Percentiles rank a stretch among this genome's conserved stretches.
Conservation (phyloP, 2,329 filamentous ascomycete genomes). For the Hypoxylon sp. region DNA sequence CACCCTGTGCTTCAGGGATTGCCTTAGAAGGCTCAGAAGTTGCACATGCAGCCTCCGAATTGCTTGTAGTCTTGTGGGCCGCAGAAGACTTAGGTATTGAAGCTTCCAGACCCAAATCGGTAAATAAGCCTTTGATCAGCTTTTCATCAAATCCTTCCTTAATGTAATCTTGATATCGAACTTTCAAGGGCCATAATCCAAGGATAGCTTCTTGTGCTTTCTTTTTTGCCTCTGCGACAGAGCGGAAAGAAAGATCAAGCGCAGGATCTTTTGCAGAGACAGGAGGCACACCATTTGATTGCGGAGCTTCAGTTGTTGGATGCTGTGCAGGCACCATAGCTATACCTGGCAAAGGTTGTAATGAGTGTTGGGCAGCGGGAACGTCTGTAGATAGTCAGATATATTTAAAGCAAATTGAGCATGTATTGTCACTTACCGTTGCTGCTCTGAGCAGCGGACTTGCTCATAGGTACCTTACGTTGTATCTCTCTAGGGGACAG, state of each 20-base stretch:
- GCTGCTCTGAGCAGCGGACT: slow-evolving; percentile 36
- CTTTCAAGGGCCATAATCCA: slow-evolving; percentile 73
- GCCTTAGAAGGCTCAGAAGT: slow-evolving; percentile 17
- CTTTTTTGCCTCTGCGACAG: slow-evolving; percentile 62
- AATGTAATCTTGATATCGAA: slow-evolving; percentile 80
- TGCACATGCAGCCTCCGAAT: slow-evolving; percentile 12
- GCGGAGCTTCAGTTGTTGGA: neutral
- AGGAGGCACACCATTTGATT: slow-evolving; percentile 18
- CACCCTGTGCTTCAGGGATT: slow-evolving; percentile 22
- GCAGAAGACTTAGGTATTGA: slow-evolving; percentile 47
- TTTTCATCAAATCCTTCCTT: slow-evolving; percentile 77
- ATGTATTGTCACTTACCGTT: slow-evolving; percentile 44
- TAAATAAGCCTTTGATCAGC: slow-evolving; percentile 74
- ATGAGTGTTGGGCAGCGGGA: neutral
- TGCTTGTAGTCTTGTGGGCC: slow-evolving; percentile 19
- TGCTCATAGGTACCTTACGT: slow-evolving; percentile 45
- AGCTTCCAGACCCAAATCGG: slow-evolving; percentile 73
- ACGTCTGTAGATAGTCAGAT: slow-evolving; percentile 32
- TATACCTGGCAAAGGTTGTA: slow-evolving; percentile 33
- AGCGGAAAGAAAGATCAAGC: slow-evolving; percentile 43
- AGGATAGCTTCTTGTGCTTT: slow-evolving; percentile 77
- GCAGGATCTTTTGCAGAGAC: slow-evolving; percentile 2
- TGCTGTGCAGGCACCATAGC: slow-evolving; percentile 8
- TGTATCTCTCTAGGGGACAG: slow-evolving; percentile 64
- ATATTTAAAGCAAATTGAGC: slow-evolving; percentile 8